Conservation (phyloP, 148 eudicot species). For the Camellia japonica region DNA sequence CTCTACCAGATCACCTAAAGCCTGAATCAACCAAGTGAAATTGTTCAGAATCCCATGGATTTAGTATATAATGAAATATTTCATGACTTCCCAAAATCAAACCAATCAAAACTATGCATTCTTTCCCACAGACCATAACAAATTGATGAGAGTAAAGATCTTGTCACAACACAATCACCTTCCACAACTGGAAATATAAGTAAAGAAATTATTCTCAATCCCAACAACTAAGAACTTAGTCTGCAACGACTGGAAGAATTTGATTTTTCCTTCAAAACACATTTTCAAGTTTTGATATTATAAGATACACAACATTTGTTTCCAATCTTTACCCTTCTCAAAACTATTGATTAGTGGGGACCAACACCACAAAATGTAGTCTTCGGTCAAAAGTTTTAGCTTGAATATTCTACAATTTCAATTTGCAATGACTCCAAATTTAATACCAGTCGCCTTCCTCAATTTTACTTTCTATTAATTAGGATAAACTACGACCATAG, state of each 20-base stretch:
- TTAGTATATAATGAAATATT: not conserved
- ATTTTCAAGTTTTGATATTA: too few species aligned
- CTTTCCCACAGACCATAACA: constrained; percentile 2
- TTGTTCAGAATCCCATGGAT: not conserved
- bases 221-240: not conserved
- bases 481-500: not conserved
- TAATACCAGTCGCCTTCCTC: not conserved
- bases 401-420: not conserved
- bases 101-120: not conserved
- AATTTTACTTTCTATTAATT: not conserved
- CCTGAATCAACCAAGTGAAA: constrained; percentile 46
- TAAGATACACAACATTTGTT: too few species aligned
- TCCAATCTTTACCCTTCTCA: too few species aligned
- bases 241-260: not conserved
- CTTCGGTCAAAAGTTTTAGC: too few species aligned
- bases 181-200: not conserved
- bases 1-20: constrained; percentile 92
- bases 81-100: not conserved
- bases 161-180: not conserved
- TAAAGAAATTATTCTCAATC: not conserved
- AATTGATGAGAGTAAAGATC: not conserved
- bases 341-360: too few species aligned
- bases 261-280: too few species aligned
- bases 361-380: too few species aligned
- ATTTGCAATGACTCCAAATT: not conserved